Evolutionary conservation across 257 asterid species (phyloP).

Genomic region (Solanum piurae): DNA sequence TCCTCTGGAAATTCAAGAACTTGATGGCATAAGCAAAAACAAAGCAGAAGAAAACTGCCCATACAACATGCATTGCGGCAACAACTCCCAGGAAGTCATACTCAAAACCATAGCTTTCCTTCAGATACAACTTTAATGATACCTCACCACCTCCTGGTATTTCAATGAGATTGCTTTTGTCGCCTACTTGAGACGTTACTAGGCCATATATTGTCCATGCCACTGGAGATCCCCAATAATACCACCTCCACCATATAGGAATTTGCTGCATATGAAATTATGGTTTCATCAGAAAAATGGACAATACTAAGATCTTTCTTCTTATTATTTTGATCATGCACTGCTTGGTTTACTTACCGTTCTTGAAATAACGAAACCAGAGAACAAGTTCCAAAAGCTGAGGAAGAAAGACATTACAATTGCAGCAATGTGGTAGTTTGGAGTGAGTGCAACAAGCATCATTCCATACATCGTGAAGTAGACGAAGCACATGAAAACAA

Average conservation of each 20-base stretch:
- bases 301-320: not conserved
- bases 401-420: constrained; percentile 81
- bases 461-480: constrained; percentile 79
- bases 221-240: constrained; percentile 76
- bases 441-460: constrained; percentile 85
- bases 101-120: constrained; percentile 32
- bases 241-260: constrained; percentile 95
- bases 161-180: constrained; percentile 10
- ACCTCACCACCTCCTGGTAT: constrained; percentile 37
- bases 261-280: constrained; percentile 34
- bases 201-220: constrained; percentile 90
- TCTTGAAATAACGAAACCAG: constrained; percentile 68
- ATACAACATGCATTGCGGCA: constrained; percentile 49
- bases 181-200: constrained; percentile 63
- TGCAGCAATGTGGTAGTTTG: constrained; percentile 69
- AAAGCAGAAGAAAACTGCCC: constrained; percentile 59
- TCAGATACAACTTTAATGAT: constrained; percentile 33
- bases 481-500: constrained; percentile 61
- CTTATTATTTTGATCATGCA: not conserved
- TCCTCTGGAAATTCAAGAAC: constrained; percentile 65
- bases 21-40: constrained; percentile 62
- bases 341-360: constrained; percentile 30
- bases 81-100: constrained; percentile 66
- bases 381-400: constrained; percentile 80
- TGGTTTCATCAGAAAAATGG: not conserved